A percentile compares a stretch with the other conserved stretches of the same genome.
Conservation (phyloP, 106 monocot species). For the Allium fistulosum region DNA sequence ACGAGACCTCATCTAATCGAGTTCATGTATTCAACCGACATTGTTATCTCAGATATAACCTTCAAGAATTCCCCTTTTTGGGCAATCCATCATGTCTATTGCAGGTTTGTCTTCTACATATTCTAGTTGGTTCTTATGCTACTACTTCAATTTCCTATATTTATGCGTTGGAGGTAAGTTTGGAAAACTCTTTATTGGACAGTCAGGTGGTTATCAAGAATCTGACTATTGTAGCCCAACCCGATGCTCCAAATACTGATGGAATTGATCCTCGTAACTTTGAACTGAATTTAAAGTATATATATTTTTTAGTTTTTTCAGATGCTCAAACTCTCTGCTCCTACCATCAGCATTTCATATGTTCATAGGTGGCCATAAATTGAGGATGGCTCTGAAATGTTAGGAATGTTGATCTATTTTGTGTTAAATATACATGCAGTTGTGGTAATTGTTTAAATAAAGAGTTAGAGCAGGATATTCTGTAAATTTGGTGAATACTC, state of each 20-base stretch:
- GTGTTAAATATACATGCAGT: no score
- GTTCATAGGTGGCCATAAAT: no score
- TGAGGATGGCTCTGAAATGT: no score
- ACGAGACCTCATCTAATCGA: conserved; percentile 85
- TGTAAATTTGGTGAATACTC: no score
- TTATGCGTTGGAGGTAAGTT: conserved; percentile 5
- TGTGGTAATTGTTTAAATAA: no score
- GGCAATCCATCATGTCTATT: conserved; percentile 94
- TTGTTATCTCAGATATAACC: conserved; percentile 84
- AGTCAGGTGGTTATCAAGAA: conserved; percentile 70
- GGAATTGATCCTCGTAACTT: conserved; percentile 78
- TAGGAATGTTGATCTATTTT: no score
- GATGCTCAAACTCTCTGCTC: no score
- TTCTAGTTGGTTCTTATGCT: background rate
- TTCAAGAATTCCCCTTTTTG: conserved; percentile 85
- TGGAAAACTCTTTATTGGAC: conserved; percentile 59
- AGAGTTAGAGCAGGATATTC: no score
- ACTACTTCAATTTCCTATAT: background rate
- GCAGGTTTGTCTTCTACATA: conserved; percentile 53
- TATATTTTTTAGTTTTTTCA: no score
- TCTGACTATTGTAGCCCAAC: conserved; percentile 75
- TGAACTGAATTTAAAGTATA: no score
- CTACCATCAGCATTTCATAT: no score
- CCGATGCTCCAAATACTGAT: conserved; percentile 85
- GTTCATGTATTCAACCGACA: conserved; percentile 64